Evolutionary conservation across 345 rosid genomes (phyloP).

Genomic region (Sisymbrium altissimum): DNA sequence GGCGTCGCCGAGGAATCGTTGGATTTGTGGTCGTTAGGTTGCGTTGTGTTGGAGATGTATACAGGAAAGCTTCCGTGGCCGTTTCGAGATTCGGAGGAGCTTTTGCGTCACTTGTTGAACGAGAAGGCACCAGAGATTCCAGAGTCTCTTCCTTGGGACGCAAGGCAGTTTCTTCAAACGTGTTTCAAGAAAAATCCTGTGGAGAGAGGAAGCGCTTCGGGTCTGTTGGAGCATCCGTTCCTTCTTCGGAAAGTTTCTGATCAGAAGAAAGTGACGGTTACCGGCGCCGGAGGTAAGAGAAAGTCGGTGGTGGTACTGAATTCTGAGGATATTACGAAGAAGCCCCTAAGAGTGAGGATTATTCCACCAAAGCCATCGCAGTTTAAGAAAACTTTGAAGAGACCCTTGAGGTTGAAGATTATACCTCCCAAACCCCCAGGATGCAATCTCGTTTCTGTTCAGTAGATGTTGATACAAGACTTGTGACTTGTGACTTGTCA

Average conservation of each 20-base stretch:
- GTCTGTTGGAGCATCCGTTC: slow-evolving; percentile 8
- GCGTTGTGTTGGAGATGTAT: slow-evolving; percentile 26
- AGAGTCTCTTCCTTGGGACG: slow-evolving; percentile 5
- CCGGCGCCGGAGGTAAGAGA: background rate
- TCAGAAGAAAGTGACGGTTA: background rate
- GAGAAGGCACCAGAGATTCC: slow-evolving; percentile 14
- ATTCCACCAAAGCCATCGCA: slow-evolving; percentile 7
- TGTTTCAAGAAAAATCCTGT: slow-evolving; percentile 6
- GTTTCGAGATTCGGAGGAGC: background rate
- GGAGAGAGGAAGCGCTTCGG: slow-evolving; percentile 12
- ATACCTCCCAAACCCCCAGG: slow-evolving; percentile 14
- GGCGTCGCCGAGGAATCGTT: background rate
- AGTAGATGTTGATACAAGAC: background rate
- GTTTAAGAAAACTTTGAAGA: background rate
- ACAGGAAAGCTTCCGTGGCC: slow-evolving; percentile 16
- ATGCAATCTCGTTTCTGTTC: background rate
- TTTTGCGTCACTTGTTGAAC: background rate
- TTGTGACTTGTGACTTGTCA: no score
- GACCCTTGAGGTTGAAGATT: slow-evolving; percentile 20
- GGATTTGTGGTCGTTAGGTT: slow-evolving; percentile 30
- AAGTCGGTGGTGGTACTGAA: background rate
- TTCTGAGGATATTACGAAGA: background rate
- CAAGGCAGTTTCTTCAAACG: slow-evolving; percentile 8
- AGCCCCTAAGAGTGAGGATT: background rate
- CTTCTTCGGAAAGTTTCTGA: background rate